A percentile compares a stretch with the other conserved stretches of the same genome.
These are phyloP conservation scores for Xylaria nigripes DNA, from an alignment of 495 filamentous ascomycete genomes.

Conservation along the genomic window DNA sequence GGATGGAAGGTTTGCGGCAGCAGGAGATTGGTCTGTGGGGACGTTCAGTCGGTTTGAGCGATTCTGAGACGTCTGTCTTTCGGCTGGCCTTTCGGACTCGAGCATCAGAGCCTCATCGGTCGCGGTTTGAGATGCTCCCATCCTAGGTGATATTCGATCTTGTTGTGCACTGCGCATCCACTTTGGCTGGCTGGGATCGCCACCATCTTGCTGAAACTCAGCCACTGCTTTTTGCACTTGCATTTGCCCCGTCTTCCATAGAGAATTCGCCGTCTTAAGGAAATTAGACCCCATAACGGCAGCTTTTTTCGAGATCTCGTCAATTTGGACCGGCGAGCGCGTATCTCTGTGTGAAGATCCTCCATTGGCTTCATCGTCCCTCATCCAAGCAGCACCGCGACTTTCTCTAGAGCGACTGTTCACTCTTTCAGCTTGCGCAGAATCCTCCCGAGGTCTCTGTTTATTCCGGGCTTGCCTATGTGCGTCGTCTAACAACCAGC, in stretches of 20 bases:
- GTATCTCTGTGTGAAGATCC: constrained; percentile 45
- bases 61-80: constrained; percentile 32
- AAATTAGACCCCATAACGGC: constrained; percentile 74
- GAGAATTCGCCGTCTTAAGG: constrained; percentile 84
- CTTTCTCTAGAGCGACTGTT: constrained; percentile 26
- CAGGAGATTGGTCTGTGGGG: constrained; percentile 41
- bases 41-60: constrained; percentile 11
- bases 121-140: constrained; percentile 14
- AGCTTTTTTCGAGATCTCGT: constrained; percentile 75
- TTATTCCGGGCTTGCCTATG: constrained; percentile 55
- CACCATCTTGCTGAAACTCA: constrained; percentile 65
- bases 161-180: constrained; percentile 77
- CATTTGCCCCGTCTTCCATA: constrained; percentile 92
- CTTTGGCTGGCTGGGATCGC: constrained; percentile 77
- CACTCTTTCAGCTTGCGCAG: constrained; percentile 17
- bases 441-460: constrained; percentile 16
- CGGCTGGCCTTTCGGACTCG: constrained; percentile 54
- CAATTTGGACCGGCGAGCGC: constrained; percentile 51
- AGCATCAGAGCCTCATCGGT: constrained; percentile 91
- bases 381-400: constrained; percentile 31
- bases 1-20: constrained; percentile 26
- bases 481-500: constrained; percentile 84
- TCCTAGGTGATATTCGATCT: constrained; percentile 26
- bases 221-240: constrained; percentile 90
- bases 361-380: constrained; percentile 24